These are phyloP conservation scores for Glycyrrhiza uralensis DNA, from an alignment of 306 rosid species.

Conservation along the genomic window DNA sequence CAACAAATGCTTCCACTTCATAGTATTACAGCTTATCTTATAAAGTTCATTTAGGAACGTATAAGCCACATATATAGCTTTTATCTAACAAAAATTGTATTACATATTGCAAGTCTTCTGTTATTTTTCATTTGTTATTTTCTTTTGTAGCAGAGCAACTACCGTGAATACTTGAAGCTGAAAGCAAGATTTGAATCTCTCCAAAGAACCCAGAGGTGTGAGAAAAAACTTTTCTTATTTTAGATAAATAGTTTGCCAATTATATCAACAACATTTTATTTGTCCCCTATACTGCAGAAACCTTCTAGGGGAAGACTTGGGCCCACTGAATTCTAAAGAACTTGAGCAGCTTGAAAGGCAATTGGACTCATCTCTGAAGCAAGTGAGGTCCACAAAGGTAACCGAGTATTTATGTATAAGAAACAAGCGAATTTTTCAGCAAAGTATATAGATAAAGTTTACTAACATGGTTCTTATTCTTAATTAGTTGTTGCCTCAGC, in stretches of 20 bases:
- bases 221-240: background rate
- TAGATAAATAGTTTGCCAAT: background rate
- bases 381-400: slow-evolving; percentile 91
- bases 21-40: background rate
- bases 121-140: slow-evolving; percentile 9
- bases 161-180: slow-evolving; percentile 88
- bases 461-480: background rate
- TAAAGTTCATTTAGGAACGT: background rate
- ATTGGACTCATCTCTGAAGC: slow-evolving; percentile 84
- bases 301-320: slow-evolving; percentile 92
- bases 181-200: slow-evolving; percentile 79
- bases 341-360: slow-evolving; percentile 97
- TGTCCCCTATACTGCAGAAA: slow-evolving; percentile 40
- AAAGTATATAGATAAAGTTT: background rate
- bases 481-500: background rate
- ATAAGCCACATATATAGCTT: background rate
- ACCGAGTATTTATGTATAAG: background rate
- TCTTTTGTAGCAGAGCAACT: slow-evolving; percentile 64
- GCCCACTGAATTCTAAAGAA: slow-evolving; percentile 76
- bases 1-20: background rate
- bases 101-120: background rate
- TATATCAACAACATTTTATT: background rate
- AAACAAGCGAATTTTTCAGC: background rate
- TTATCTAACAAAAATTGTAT: background rate
- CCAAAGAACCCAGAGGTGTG: slow-evolving; percentile 72